Base-by-base conservation (phyloP, 2,329 filamentous ascomycete species). In the Seiridium unicorne region DNA sequence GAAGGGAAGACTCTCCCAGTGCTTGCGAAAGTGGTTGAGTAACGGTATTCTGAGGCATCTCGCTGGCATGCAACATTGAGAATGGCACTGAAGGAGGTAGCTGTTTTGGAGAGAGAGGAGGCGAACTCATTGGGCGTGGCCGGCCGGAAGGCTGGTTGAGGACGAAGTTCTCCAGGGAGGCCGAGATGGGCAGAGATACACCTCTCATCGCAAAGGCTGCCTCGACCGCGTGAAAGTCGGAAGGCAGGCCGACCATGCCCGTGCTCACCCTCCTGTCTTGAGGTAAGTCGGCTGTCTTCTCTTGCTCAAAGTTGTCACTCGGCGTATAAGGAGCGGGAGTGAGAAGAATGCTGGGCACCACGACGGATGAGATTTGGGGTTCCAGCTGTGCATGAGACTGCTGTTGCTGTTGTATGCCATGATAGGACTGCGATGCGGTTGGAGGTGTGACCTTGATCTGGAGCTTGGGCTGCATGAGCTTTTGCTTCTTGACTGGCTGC, bases 401-500 rank as follows among this genome's bases (percentile, higher is more conserved):
- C 7, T 35, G 49, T 38, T 35, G 34, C 36, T 53, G 36, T 31
- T 55, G 51, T 8, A 55, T 11, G 11, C n/a, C 49, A 53, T 38
- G 49, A 38, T 38, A 38, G 38, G 32, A 36, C 18, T 32, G 49
- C 34, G 40, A 18, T 32, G 51, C 38, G 13, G 34, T 13, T 32
- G 51, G 18, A 13, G 36, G 36, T 18, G 38, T 55, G n/a, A 55
- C n/a, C 51, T 55, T 55, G 26, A 42, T 38, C 38, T 53, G 36
- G 32, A 34, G 51, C 18, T 47, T 56, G 48, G 59, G 61, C 32
- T 66, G 64, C 49, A 62, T 72, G 61, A 64, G 65, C 64, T 69
- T 74, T 47, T 64, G 68, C 63, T 71, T 78, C 68, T 78, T 80
- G 55, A 79, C 73, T 8, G 78, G 77, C 32, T 76, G 74, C 26